These are phyloP conservation scores for Globisporangium emineosum DNA, from an alignment of 352 stramenopile genomes.

Conservation along the genomic window DNA sequence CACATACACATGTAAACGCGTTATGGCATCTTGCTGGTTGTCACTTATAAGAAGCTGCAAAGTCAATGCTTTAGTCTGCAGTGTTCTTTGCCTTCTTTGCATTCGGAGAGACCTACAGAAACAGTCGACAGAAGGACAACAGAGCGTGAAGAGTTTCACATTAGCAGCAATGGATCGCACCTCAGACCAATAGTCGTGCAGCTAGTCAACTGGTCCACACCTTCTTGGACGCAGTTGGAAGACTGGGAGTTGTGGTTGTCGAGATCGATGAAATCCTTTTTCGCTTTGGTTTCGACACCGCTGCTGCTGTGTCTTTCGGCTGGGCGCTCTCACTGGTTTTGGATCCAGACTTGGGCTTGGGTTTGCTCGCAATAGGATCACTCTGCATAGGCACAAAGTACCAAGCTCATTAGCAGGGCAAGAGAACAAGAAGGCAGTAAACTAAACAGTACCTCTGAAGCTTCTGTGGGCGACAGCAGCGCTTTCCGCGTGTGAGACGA, in stretches of 20 bases:
- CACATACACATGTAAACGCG: neutral
- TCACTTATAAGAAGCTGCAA: neutral
- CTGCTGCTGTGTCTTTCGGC: neutral
- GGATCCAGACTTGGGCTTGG: constrained; percentile 7
- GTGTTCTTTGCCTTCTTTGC: constrained; percentile 19
- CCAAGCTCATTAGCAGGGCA: neutral
- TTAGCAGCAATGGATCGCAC: neutral
- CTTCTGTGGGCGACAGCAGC: neutral
- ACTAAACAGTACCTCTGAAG: neutral
- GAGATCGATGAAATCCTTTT: constrained; percentile 4
- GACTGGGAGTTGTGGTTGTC: neutral
- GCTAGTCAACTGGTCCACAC: neutral
- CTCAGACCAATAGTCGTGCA: neutral
- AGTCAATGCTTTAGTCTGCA: neutral
- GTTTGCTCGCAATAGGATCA: neutral
- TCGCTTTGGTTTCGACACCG: constrained; percentile 11
- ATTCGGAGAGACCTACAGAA: constrained; percentile 8
- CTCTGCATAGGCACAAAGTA: neutral
- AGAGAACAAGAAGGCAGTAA: no score
- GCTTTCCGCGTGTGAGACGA: neutral
- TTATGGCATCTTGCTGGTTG: neutral
- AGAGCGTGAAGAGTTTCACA: neutral
- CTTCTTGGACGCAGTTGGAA: constrained; percentile 11
- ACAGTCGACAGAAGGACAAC: neutral
- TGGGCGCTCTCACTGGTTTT: neutral